A percentile compares a stretch with the other conserved stretches of the same genome.
These are phyloP conservation scores for Clarireedia monteithiana DNA, from an alignment of 2,329 filamentous ascomycete genomes.

Conservation along the genomic window DNA sequence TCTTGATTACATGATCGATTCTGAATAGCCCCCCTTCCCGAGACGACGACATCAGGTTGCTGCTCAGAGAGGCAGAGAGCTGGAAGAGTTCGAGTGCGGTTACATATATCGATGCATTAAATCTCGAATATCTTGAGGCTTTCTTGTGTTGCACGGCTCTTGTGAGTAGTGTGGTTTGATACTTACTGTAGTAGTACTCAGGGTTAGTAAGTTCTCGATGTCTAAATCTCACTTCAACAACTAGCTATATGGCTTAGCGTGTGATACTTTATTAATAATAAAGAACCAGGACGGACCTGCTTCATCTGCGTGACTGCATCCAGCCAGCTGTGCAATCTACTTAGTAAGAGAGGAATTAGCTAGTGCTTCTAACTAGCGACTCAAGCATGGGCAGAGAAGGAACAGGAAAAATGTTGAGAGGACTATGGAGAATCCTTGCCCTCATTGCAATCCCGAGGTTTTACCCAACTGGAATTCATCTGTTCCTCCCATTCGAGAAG, in stretches of 20 bases:
- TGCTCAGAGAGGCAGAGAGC: background rate
- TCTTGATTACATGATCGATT: background rate
- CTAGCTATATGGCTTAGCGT: no score
- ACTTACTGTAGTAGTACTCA: background rate
- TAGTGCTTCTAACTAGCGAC: slow-evolving; percentile 24
- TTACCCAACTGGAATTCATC: slow-evolving; percentile 1
- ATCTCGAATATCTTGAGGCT: no score
- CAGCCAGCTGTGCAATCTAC: no score
- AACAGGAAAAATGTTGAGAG: slow-evolving; percentile 10
- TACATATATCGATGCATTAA: no score
- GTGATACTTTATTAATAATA: no score
- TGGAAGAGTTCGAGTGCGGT: background rate
- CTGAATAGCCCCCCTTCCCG: background rate
- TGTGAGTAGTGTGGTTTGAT: slow-evolving; percentile 8
- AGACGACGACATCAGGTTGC: background rate
- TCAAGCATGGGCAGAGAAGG: slow-evolving; percentile 21
- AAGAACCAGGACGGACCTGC: no score
- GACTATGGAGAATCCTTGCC: slow-evolving; percentile 2
- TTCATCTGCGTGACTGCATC: no score
- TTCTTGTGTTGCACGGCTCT: no score
- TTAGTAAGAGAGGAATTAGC: slow-evolving; percentile 18
- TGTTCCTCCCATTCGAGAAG: slow-evolving; percentile 1
- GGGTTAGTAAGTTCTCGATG: no score
- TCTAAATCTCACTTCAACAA: no score
- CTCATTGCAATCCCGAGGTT: background rate